Evolutionary conservation across 352 stramenopile genomes (phyloP).

Genomic region (Globisporangium carolinianum): DNA sequence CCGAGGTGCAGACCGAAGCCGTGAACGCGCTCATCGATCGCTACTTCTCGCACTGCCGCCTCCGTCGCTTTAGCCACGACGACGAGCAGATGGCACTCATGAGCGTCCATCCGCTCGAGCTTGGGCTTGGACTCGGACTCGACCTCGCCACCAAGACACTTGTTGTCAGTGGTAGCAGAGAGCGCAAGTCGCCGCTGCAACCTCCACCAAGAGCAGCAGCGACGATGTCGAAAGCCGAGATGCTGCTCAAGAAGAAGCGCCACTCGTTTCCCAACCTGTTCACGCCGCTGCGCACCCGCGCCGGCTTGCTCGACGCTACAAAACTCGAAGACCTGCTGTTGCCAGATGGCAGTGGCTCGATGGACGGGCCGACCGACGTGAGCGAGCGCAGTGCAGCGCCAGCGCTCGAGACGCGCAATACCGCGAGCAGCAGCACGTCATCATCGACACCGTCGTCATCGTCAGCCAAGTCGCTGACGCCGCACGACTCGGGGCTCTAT

Average conservation of each 20-base stretch:
- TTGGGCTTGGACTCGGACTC: neutral
- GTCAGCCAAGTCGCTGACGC: constrained; percentile 11
- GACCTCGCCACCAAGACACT: constrained; percentile 5
- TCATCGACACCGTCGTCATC: neutral
- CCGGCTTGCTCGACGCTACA: constrained; percentile 5
- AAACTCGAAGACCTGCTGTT: constrained; percentile 9
- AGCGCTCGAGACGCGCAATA: constrained; percentile 4
- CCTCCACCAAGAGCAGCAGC: constrained; percentile 8
- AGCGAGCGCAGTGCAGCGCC: neutral
- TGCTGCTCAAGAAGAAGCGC: constrained; percentile 38
- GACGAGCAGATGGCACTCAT: constrained; percentile 22
- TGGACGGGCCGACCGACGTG: neutral
- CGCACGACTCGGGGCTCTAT: constrained; percentile 32
- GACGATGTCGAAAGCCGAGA: constrained; percentile 19
- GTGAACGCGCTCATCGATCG: constrained; percentile 54
- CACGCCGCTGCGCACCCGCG: constrained; percentile 13
- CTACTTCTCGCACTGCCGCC: constrained; percentile 64
- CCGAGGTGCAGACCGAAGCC: constrained; percentile 27
- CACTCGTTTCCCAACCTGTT: constrained; percentile 63
- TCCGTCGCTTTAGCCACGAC: constrained; percentile 61
- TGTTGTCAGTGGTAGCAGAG: neutral
- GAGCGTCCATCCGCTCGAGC: constrained; percentile 10
- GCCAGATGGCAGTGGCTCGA: neutral
- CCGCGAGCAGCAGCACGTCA: neutral
- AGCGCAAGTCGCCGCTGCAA: constrained; percentile 5